Conservation (phyloP, 805 yeast species). For the Kodamaea lidongshanica region DNA sequence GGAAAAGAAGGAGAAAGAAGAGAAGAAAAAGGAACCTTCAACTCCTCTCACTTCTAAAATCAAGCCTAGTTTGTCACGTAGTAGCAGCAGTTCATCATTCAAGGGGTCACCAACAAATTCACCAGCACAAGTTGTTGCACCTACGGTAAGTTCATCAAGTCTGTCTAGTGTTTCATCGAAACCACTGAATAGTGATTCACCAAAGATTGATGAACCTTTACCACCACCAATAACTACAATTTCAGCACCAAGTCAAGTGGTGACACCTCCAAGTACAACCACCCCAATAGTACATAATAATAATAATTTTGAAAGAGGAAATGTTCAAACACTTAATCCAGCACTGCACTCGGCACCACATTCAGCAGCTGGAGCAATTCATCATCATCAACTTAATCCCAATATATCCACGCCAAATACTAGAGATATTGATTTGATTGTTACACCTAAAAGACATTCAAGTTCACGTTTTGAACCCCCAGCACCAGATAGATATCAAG, state of each 20-base stretch:
- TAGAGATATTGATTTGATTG: constrained; percentile 72
- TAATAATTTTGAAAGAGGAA: too few relatives aligned
- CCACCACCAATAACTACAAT: neutral
- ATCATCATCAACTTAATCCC: constrained; percentile 49
- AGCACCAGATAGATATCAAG: constrained; percentile 36
- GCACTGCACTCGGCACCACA: constrained; percentile 7
- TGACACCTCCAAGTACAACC: too few relatives aligned
- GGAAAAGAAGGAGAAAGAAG: constrained; percentile 32
- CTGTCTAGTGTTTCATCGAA: too few relatives aligned
- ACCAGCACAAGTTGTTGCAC: neutral
- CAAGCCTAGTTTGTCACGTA: constrained; percentile 32
- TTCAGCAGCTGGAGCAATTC: constrained; percentile 21
- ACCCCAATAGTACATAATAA: too few relatives aligned
- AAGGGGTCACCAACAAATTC: constrained; percentile 8
- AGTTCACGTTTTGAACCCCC: constrained; percentile 83
- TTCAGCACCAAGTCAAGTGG: constrained; percentile 2
- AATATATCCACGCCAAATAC: constrained; percentile 53
- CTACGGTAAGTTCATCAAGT: too few relatives aligned
- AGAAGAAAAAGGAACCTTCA: constrained; percentile 33
- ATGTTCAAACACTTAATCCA: too few relatives aligned
- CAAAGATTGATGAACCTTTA: too few relatives aligned
- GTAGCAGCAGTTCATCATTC: constrained; percentile 21
- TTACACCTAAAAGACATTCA: constrained; percentile 79
- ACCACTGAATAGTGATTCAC: too few relatives aligned
- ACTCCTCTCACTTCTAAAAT: constrained; percentile 13